Conservation (phyloP, 2,329 filamentous ascomycete genomes). For the Ophiostoma himal-ulmi region DNA sequence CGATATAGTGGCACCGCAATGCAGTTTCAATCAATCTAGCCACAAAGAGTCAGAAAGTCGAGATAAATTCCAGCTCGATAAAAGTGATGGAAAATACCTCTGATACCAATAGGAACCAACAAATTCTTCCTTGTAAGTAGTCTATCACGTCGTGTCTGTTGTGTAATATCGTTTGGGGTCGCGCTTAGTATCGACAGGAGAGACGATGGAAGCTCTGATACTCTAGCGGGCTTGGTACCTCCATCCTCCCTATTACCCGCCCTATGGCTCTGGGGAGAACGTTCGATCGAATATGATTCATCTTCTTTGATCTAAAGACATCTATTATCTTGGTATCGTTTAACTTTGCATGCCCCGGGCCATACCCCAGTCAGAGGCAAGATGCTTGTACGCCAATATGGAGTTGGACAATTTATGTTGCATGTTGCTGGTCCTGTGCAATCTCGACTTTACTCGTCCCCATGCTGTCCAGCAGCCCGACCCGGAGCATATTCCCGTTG, state of each 20-base stretch:
- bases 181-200: too few species aligned
- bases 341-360: not conserved
- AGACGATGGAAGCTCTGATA: not conserved
- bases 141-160: not conserved
- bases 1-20: too few species aligned
- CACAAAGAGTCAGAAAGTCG: too few species aligned
- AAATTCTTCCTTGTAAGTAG: too few species aligned
- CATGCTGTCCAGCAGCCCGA: not conserved
- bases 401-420: not conserved
- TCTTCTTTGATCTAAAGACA: not conserved
- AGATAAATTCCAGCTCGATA: too few species aligned
- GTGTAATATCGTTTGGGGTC: not conserved
- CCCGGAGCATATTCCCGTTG: constrained; percentile 11
- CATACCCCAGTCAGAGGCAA: not conserved
- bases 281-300: not conserved
- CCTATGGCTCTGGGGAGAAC: not conserved
- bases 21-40: too few species aligned
- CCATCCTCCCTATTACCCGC: not conserved
- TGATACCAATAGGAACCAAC: too few species aligned
- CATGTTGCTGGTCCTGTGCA: constrained; percentile 2
- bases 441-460: not conserved
- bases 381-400: not conserved
- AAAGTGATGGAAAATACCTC: too few species aligned
- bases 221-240: not conserved
- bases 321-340: not conserved